Percentiles rank a stretch among this genome's conserved stretches.
phyloP scores from a whole-genome alignment of 83 land plant genomes.

The Thuja plicata region DNA sequence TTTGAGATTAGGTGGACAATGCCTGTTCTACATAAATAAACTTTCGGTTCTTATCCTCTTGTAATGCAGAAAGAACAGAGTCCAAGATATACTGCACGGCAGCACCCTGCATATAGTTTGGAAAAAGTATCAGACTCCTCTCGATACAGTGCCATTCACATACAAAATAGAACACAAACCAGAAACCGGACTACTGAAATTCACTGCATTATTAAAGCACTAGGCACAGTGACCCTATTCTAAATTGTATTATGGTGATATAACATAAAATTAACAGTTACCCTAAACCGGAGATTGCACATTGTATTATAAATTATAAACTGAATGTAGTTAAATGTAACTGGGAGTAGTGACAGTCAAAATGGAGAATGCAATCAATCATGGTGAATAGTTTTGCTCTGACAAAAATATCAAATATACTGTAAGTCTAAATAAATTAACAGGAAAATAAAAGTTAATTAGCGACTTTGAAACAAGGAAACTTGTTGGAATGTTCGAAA shows the following conservation, averaged over 20 bases:
- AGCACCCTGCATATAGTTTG: conserved; percentile 35
- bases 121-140: neutral
- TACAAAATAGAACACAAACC: neutral
- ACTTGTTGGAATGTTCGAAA: neutral
- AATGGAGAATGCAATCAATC: neutral
- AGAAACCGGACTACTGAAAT: neutral
- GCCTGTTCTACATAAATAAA: conserved; percentile 76
- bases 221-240: neutral
- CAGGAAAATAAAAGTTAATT: neutral
- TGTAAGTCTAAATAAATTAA: too few species aligned
- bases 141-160: neutral
- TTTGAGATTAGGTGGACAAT: conserved; percentile 7
- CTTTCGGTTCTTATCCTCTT: conserved; percentile 76
- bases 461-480: neutral
- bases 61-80: conserved; percentile 33
- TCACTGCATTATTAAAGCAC: neutral
- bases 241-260: neutral
- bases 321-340: neutral
- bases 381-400: neutral
- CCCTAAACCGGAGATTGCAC: neutral
- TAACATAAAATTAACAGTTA: neutral
- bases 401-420: neutral
- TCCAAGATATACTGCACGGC: conserved; percentile 34
- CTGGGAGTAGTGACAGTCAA: neutral
- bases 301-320: neutral